Evolutionary conservation across 2,329 filamentous ascomycete species (phyloP).

Genomic region (Ascochyta clinopodiicola): DNA sequence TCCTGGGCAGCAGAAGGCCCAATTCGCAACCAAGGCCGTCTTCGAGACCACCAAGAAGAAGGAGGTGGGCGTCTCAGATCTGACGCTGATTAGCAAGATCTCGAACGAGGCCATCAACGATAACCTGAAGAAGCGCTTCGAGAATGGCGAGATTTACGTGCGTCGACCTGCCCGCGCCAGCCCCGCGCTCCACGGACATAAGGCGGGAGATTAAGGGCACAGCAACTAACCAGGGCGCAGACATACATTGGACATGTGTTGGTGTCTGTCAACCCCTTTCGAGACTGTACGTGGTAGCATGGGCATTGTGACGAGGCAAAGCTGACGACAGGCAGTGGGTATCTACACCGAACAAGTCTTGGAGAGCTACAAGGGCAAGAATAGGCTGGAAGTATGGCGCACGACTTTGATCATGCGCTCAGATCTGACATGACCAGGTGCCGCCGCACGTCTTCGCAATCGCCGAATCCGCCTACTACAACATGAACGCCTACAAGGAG

Average conservation of each 20-base stretch:
- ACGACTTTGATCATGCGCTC: not conserved
- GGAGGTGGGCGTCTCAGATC: conserved; percentile 96
- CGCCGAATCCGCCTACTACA: conserved; percentile 95
- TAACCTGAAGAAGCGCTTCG: conserved; percentile 97
- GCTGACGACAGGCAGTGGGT: conserved; percentile 67
- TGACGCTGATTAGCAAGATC: conserved; percentile 97
- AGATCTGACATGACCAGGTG: conserved; percentile 54
- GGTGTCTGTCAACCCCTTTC: conserved; percentile 98
- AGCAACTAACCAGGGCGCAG: conserved; percentile 51
- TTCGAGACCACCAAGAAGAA: conserved; percentile 99
- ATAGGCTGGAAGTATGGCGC: conserved; percentile 74
- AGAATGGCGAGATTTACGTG: conserved; percentile 95
- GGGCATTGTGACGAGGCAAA: not conserved
- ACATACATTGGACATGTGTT: conserved; percentile 99
- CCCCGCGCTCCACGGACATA: conserved; percentile 28
- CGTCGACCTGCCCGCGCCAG: conserved; percentile 44
- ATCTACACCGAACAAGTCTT: conserved; percentile 97
- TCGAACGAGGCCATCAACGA: conserved; percentile 99
- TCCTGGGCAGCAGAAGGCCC: conserved; percentile 54
- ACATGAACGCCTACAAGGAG: conserved; percentile 99
- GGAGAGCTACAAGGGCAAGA: conserved; percentile 94
- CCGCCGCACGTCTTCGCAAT: conserved; percentile 97
- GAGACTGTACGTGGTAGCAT: conserved; percentile 68
- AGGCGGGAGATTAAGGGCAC: conserved; percentile 13
- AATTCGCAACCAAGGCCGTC: conserved; percentile 90